Evolutionary conservation across 176 grass and related monocot species (phyloP), one percentile per base, ranked within the genome.

Genomic region (Canna indica): DNA sequence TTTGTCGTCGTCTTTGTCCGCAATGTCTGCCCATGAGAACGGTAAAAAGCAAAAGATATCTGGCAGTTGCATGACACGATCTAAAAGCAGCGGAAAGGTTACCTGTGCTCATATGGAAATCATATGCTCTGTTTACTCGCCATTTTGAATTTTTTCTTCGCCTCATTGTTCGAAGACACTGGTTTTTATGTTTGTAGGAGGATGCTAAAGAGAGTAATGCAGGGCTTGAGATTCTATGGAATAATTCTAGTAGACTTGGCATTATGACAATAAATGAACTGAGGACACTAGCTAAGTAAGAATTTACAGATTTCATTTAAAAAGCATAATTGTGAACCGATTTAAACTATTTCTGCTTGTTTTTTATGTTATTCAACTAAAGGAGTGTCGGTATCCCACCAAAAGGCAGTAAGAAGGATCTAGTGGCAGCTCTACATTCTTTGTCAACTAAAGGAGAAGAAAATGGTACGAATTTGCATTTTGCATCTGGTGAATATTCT

Each of bases 261-360:
- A 82, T 81, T 45, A 87, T 89, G 92, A 96, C 88, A 31, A 72
- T 91, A 35, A 96, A 82, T 58, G 86, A 96, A 60, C 81, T 96
- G 59, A 91, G 82, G 71, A 74, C 83, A 76, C 73, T 91, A 27
- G 88, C 78, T 30, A 90, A 81, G 88, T 91, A 76, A 17, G 67
- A 34, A 69, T 22, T 58, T 71, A 36, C 7, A 14, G 7, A 72
- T 30, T 9, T 41, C 71, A 77, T 26, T 74, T 18, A 47, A 81
- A 57, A 10, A 15, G n/a, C n/a, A 29, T 36, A 74, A 59, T 67
- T 39, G 31, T 72, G 52, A 30, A 7, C 27, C 67, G 36, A 52
- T 31, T 74, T 74, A 15, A 56, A 59, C 67, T 57, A 26, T 73
- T 57, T 50, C 48, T 17, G 31, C 56, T 57, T 45, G 46, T 36